Evolutionary conservation across 306 rosid genomes (phyloP).

Genomic region (Cyclanthera cordifolia): DNA sequence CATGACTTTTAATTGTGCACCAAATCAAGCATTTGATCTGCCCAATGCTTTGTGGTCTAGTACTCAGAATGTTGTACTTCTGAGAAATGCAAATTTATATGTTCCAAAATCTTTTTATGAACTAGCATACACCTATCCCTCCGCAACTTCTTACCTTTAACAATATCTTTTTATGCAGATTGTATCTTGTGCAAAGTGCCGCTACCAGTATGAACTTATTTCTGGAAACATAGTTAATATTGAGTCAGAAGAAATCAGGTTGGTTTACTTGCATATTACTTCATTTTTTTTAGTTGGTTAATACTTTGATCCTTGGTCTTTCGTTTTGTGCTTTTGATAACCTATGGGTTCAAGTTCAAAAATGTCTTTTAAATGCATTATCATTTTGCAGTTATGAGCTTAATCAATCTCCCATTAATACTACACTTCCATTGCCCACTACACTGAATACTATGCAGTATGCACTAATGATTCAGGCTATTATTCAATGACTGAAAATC

Average conservation of each 20-base stretch:
- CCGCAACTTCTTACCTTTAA: background rate
- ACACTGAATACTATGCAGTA: background rate
- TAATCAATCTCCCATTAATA: background rate
- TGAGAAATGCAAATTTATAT: background rate
- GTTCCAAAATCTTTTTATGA: background rate
- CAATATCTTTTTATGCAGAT: conserved; percentile 39
- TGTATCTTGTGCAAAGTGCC: conserved; percentile 81
- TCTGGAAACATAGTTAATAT: conserved; percentile 68
- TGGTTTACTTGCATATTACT: conserved; percentile 14
- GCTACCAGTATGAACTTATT: conserved; percentile 83
- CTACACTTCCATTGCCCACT: background rate
- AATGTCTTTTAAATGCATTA: background rate
- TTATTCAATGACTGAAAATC: background rate
- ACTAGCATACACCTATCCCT: background rate
- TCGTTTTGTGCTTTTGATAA: background rate
- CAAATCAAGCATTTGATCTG: background rate
- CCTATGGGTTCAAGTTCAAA: background rate
- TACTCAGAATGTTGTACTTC: background rate
- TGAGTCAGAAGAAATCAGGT: conserved; percentile 95
- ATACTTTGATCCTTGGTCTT: background rate
- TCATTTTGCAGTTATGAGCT: background rate
- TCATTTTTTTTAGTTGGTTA: background rate
- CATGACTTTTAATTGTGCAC: background rate
- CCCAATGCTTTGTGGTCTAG: background rate
- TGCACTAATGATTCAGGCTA: background rate